Percentiles rank a stretch among this genome's conserved stretches.
Conservation (phyloP, 1,139 yeast genomes). For the Diutina ranongensis region DNA sequence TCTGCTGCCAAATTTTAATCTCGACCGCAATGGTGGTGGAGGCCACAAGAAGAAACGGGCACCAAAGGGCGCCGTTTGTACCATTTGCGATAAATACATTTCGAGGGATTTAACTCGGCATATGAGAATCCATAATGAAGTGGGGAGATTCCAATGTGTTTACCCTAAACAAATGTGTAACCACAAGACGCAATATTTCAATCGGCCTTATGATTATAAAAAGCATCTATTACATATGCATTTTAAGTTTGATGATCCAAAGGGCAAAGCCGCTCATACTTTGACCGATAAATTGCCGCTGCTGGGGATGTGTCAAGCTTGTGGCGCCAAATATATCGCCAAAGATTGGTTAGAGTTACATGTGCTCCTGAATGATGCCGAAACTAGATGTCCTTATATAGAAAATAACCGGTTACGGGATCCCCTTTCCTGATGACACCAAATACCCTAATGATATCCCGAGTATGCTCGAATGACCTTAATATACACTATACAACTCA, state of each 20-base stretch:
- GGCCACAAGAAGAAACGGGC: slow-evolving; percentile 18
- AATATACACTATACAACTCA: too few relatives aligned
- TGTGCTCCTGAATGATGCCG: slow-evolving; percentile 20
- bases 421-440: neutral
- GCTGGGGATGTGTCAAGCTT: slow-evolving; percentile 28
- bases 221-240: slow-evolving; percentile 35
- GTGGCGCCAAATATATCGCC: slow-evolving; percentile 24
- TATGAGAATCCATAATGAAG: slow-evolving; percentile 34
- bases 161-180: slow-evolving; percentile 31
- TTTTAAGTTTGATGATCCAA: slow-evolving; percentile 33
- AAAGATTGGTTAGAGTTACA: slow-evolving; percentile 32
- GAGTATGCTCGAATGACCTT: too few relatives aligned
- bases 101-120: slow-evolving; percentile 35
- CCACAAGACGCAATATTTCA: slow-evolving; percentile 34
- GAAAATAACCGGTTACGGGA: neutral
- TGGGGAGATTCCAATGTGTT: slow-evolving; percentile 36
- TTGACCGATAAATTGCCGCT: slow-evolving; percentile 33
- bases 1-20: neutral
- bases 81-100: slow-evolving; percentile 31
- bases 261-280: slow-evolving; percentile 30
- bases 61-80: slow-evolving; percentile 30
- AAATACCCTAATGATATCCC: too few relatives aligned
- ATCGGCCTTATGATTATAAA: slow-evolving; percentile 38
- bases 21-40: slow-evolving; percentile 1
- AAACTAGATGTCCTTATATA: neutral